phyloP scores from a whole-genome alignment of 176 grass and related monocot genomes.

The Neostapfia colusana region DNA sequence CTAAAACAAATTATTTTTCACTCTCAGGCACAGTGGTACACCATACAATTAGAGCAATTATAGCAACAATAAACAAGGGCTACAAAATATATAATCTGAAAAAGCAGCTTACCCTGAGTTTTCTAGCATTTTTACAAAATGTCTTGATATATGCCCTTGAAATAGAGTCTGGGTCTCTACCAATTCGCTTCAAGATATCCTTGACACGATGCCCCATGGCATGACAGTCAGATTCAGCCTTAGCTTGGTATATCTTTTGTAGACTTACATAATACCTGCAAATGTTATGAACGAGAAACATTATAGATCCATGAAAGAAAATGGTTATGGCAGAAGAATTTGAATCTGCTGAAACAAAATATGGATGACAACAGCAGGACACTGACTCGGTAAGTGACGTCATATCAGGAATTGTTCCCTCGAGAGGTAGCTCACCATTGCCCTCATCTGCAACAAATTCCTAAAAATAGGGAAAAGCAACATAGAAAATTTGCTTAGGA shows the following conservation, averaged over 20 bases:
- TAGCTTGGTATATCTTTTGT: slow-evolving; percentile 94
- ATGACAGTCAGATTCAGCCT: slow-evolving; percentile 80
- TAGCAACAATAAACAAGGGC: not conserved
- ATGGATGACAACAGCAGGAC: slow-evolving; percentile 7
- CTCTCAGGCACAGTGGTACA: not conserved
- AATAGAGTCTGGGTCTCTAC: slow-evolving; percentile 77
- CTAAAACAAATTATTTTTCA: not conserved
- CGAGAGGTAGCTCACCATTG: slow-evolving; percentile 83
- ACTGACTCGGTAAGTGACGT: slow-evolving; percentile 93
- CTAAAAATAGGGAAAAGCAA: slow-evolving; percentile 40
- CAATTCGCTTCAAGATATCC: slow-evolving; percentile 74
- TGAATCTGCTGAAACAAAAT: slow-evolving; percentile 10
- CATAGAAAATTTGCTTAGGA: not conserved
- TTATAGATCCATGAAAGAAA: slow-evolving; percentile 14
- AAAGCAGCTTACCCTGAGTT: slow-evolving; percentile 62
- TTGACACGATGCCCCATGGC: slow-evolving; percentile 59
- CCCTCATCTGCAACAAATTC: slow-evolving; percentile 86
- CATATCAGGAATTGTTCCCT: slow-evolving; percentile 98
- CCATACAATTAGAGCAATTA: slow-evolving; percentile 14
- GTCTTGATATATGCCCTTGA: slow-evolving; percentile 76
- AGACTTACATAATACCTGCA: slow-evolving; percentile 85
- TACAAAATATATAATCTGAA: slow-evolving; percentile 28
- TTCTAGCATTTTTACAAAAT: slow-evolving; percentile 94
- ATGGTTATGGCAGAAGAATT: not conserved
- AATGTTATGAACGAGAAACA: slow-evolving; percentile 22